Evolutionary conservation across 2,329 filamentous ascomycete genomes (phyloP), one percentile per base, ranked within the genome.

Genomic region (Hymenoscyphus infarciens): DNA sequence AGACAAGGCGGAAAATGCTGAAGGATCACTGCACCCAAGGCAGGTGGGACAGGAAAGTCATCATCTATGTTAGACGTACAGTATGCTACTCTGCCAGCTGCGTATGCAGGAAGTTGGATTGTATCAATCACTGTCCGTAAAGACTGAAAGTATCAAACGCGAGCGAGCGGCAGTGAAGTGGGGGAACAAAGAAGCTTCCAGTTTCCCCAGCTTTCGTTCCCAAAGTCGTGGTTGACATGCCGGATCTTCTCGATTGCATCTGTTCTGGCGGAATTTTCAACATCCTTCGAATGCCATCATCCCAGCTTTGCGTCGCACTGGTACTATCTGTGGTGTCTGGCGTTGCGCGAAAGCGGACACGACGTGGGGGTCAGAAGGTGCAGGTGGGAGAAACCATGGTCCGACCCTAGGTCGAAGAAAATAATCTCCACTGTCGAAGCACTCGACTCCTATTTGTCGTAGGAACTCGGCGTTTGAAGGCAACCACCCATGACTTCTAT

Each of bases 191-290:
- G 22, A 19, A 19, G n/a, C n/a, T 49, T 8, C 22, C 42, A 49
- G 5, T 52, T 52, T 52, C 45, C 45, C 45, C 45, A 52, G 15
- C 45, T 52, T 52, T 22, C 45, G 22, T 52, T 25, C 45, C 19
- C 45, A 52, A 52, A 52, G 10, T 52, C 45, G 45, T 52, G 45
- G 45, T 52, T 19, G 45, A 52, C 45, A 52, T 52, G 45, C 45
- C 45, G 45, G 45, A 52, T 52, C 45, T 52, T 19, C 45, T 52
- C 10, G 19, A 52, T 52, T 52, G n/a, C 45, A 52, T 19, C 45
- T 52, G 19, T 52, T 52, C 19, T 52, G 22, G 25, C 45, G 19
- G 19, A 11, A 52, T 52, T 52, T 22, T 25, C 22, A 22, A 22
- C 3, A 1, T 52, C 19, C 45, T 25, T 19, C 22, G 45, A 52